Percentiles rank a stretch among this genome's conserved stretches.
Conservation (phyloP, 495 filamentous ascomycete species). For the Penicillium atrosanguineum region DNA sequence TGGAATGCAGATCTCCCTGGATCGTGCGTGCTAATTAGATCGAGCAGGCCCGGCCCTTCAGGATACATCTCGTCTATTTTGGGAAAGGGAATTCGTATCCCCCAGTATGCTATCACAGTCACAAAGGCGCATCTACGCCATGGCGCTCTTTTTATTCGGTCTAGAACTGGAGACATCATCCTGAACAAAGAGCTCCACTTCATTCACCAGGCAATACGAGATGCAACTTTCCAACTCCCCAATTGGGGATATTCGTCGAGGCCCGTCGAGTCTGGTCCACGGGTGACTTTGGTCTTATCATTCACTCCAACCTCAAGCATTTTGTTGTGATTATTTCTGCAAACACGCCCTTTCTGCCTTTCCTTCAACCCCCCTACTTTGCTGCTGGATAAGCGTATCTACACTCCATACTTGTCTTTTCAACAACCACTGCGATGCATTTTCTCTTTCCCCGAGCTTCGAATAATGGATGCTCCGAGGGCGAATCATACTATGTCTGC, state of each 20-base stretch:
- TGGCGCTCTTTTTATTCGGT: not conserved
- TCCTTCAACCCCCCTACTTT: too few relatives aligned
- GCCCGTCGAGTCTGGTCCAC: not conserved
- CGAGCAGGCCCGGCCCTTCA: not conserved
- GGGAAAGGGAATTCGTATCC: too few relatives aligned
- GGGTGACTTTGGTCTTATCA: too few relatives aligned
- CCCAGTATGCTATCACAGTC: not conserved
- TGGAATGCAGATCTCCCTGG: too few relatives aligned
- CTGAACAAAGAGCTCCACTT: not conserved
- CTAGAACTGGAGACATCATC: not conserved
- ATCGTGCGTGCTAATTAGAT: not conserved
- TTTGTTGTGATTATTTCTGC: too few relatives aligned
- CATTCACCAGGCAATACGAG: not conserved
- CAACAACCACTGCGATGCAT: constrained; percentile 1
- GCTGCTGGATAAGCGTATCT: not conserved
- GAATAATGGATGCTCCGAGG: constrained; percentile 15
- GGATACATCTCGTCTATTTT: not conserved
- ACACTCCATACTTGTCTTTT: not conserved
- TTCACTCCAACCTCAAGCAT: not conserved
- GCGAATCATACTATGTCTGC: constrained; percentile 34
- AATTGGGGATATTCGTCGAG: not conserved
- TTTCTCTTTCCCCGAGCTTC: constrained; percentile 8
- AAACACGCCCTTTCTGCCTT: too few relatives aligned
- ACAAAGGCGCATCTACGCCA: not conserved
- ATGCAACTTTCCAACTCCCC: too few relatives aligned